Evolutionary conservation across 805 yeast genomes (phyloP).

Genomic region (Ogataea minuta): DNA sequence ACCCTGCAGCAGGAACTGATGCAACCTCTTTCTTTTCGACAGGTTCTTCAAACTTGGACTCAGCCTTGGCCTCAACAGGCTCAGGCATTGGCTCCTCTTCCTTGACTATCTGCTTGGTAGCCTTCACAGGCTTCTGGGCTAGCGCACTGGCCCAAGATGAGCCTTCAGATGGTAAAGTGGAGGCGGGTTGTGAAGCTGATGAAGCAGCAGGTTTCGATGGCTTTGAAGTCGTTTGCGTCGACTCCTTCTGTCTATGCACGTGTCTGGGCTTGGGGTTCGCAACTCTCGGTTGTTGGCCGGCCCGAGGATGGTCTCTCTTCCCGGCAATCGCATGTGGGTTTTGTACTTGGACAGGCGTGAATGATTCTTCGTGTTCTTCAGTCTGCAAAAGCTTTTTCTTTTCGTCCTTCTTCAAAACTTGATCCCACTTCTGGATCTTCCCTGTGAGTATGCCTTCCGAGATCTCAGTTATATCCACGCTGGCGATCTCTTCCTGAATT

Average conservation of each 20-base stretch:
- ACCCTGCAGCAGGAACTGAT: conserved; percentile 16
- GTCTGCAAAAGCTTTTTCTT: conserved; percentile 39
- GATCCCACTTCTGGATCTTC: conserved; percentile 90
- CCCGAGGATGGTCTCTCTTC: conserved; percentile 12
- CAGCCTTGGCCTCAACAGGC: conserved; percentile 6
- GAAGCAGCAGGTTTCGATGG: conserved; percentile 6
- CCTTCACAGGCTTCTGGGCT: conserved; percentile 24
- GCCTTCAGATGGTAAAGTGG: conserved; percentile 22
- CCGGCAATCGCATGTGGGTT: conserved; percentile 11
- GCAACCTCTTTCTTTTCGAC: conserved; percentile 15
- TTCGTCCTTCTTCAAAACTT: conserved; percentile 71
- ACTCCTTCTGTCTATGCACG: conserved; percentile 16
- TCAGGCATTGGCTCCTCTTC: conserved; percentile 18
- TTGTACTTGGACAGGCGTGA: conserved; percentile 8
- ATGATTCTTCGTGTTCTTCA: conserved; percentile 19
- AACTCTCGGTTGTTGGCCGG: conserved; percentile 13
- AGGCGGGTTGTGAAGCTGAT: conserved; percentile 15
- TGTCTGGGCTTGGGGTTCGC: conserved; percentile 17
- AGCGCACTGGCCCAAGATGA: conserved; percentile 37
- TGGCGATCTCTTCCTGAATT: conserved; percentile 67
- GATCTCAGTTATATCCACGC: conserved; percentile 70
- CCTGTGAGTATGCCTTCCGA: conserved; percentile 89
- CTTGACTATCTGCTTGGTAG: conserved; percentile 9
- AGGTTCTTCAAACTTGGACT: conserved; percentile 6
- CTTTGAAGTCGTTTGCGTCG: conserved; percentile 9